These are phyloP conservation scores for Candida boleticola DNA, from an alignment of 805 yeast species.

Conservation along the genomic window DNA sequence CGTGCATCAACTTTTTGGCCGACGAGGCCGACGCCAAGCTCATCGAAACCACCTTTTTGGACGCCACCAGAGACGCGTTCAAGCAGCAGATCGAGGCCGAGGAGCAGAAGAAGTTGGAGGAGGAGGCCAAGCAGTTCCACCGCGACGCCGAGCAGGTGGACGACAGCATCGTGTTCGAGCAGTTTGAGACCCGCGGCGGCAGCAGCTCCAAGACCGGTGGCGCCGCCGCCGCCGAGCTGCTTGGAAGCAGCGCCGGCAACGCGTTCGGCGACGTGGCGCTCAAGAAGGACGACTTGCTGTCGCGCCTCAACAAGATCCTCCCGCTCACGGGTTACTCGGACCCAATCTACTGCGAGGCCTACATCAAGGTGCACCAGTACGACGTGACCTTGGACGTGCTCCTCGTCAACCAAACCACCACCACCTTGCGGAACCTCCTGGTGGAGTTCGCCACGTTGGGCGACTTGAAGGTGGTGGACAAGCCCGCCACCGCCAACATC, in stretches of 20 bases:
- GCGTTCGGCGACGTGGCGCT: constrained; percentile 49
- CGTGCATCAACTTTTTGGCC: constrained; percentile 78
- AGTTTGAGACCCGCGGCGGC: constrained; percentile 63
- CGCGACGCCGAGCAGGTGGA: constrained; percentile 75
- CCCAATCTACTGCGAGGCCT: constrained; percentile 97
- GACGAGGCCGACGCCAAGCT: constrained; percentile 55
- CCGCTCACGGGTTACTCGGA: constrained; percentile 98
- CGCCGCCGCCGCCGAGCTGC: constrained; percentile 34
- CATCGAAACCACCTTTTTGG: constrained; percentile 72
- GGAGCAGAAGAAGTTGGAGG: constrained; percentile 55
- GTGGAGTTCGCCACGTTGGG: constrained; percentile 97
- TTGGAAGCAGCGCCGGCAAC: background rate
- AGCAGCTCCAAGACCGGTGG: constrained; percentile 19
- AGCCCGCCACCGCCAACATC: constrained; percentile 82
- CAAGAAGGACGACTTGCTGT: constrained; percentile 59
- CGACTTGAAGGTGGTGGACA: constrained; percentile 90
- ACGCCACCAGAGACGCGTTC: constrained; percentile 86
- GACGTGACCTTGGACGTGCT: constrained; percentile 93
- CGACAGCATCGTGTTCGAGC: constrained; percentile 76
- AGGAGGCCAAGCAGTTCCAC: constrained; percentile 54
- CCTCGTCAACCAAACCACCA: constrained; percentile 90
- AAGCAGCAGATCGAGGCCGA: constrained; percentile 62
- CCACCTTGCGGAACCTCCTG: constrained; percentile 83
- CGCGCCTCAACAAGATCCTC: constrained; percentile 82
- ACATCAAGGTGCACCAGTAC: constrained; percentile 92